A percentile compares a stretch with the other conserved stretches of the same genome.
phyloP scores from a whole-genome alignment of 176 grass and related monocot species.

The Aechmea fasciata region DNA sequence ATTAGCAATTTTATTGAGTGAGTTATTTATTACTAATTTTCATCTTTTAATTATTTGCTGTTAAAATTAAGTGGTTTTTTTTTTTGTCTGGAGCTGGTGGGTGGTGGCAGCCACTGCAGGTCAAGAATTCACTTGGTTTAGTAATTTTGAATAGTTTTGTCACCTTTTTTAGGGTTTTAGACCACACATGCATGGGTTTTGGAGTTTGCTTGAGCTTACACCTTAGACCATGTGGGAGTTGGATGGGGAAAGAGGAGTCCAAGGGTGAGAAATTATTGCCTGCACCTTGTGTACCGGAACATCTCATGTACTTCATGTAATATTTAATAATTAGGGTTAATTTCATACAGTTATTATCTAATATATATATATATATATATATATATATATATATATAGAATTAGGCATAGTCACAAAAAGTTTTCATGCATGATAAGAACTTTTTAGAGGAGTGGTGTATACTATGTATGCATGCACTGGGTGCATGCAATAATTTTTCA shows the following conservation, averaged over 20 bases:
- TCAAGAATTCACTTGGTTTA: background rate
- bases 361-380: too few species aligned
- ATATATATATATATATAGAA: too few species aligned
- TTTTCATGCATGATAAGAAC: too few species aligned
- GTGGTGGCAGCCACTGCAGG: background rate
- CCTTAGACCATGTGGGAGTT: slow-evolving; percentile 25
- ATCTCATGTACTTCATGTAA: too few species aligned
- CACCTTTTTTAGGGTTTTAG: background rate
- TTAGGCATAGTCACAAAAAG: too few species aligned
- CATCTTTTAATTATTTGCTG: background rate
- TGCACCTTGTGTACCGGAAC: too few species aligned
- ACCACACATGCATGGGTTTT: slow-evolving; percentile 28
- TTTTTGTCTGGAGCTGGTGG: slow-evolving; percentile 4
- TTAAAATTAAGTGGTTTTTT: background rate
- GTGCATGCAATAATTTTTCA: too few species aligned
- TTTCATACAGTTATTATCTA: too few species aligned
- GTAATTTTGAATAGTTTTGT: background rate
- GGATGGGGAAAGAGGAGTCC: slow-evolving; percentile 6
- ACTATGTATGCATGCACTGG: too few species aligned
- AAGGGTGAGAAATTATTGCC: too few species aligned
- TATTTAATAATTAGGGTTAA: too few species aligned
- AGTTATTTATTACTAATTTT: background rate
- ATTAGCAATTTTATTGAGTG: too few species aligned
- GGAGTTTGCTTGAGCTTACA: slow-evolving; percentile 7
- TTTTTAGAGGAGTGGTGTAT: slow-evolving; percentile 1